phyloP scores from a whole-genome alignment of 2,329 filamentous ascomycete genomes.

The Aureobasidium zeae region DNA sequence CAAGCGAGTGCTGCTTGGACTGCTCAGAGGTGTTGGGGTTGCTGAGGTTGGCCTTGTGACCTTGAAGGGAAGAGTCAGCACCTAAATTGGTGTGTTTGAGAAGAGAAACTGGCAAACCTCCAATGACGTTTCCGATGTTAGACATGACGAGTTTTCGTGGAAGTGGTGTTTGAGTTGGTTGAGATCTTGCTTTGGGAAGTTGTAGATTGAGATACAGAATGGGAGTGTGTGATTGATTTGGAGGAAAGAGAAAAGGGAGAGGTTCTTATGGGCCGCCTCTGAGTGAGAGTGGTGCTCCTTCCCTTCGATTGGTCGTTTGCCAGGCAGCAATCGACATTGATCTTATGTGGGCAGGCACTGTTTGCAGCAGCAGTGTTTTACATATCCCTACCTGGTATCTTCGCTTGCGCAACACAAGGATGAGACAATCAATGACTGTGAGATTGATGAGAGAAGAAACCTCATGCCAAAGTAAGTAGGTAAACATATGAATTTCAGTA shows the following conservation, averaged over 20 bases:
- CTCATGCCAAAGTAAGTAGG: too few species aligned
- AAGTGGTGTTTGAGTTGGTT: neutral
- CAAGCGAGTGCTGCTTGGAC: slow-evolving; percentile 46
- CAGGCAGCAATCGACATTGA: slow-evolving; percentile 7
- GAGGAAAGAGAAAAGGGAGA: neutral
- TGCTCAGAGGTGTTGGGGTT: slow-evolving; percentile 46
- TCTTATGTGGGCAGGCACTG: neutral
- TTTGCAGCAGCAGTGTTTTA: too few species aligned
- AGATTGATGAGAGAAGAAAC: too few species aligned
- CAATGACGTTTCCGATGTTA: slow-evolving; percentile 13
- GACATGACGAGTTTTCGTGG: slow-evolving; percentile 10
- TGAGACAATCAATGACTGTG: too few species aligned
- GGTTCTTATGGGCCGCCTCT: neutral
- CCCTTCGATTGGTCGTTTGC: neutral
- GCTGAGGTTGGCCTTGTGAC: slow-evolving; percentile 51
- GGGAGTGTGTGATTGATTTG: too few species aligned
- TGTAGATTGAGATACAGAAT: neutral
- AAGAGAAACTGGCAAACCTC: neutral
- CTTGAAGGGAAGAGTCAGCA: slow-evolving; percentile 21
- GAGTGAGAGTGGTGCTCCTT: neutral
- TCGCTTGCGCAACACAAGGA: too few species aligned
- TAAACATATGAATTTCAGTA: too few species aligned
- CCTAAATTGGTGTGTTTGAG: too few species aligned
- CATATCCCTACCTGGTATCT: too few species aligned
- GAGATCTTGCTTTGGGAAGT: too few species aligned